phyloP scores from a whole-genome alignment of 768 basidiomycete species.

The Podaxis sp. region DNA sequence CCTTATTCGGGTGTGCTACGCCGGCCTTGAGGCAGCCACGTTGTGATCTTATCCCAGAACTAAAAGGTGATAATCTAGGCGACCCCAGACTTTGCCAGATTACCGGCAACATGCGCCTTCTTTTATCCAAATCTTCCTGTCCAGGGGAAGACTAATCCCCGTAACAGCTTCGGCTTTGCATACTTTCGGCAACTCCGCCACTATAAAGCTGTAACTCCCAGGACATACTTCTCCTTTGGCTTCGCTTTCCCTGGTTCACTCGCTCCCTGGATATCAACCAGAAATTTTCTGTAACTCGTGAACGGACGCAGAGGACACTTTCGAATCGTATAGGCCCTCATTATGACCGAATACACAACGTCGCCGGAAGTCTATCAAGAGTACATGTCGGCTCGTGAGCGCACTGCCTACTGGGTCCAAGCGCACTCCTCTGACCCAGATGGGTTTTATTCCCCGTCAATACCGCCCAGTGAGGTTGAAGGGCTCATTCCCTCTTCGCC shows the following conservation, averaged over 20 bases:
- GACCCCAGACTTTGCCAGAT: slow-evolving; percentile 29
- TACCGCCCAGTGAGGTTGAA: slow-evolving; percentile 51
- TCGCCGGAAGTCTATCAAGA: slow-evolving; percentile 59
- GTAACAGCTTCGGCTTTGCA: slow-evolving; percentile 30
- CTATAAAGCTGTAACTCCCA: slow-evolving; percentile 36
- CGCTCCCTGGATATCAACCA: slow-evolving; percentile 18
- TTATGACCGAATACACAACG: slow-evolving; percentile 66
- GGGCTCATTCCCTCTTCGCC: slow-evolving; percentile 42
- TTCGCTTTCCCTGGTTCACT: slow-evolving; percentile 23
- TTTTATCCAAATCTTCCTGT: slow-evolving; percentile 24
- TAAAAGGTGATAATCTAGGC: slow-evolving; percentile 33
- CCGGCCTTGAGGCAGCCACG: slow-evolving; percentile 47
- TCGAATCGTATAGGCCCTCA: slow-evolving; percentile 1
- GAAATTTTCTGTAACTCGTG: neutral
- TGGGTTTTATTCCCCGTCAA: slow-evolving; percentile 58
- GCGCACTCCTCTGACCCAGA: slow-evolving; percentile 35
- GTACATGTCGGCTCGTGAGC: slow-evolving; percentile 57
- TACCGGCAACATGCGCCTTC: slow-evolving; percentile 32
- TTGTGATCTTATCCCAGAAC: slow-evolving; percentile 44
- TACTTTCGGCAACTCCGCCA: slow-evolving; percentile 25
- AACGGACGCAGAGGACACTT: neutral
- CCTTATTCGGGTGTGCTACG: slow-evolving; percentile 6
- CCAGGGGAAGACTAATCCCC: slow-evolving; percentile 30
- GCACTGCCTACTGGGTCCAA: slow-evolving; percentile 66
- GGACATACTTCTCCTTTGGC: slow-evolving; percentile 21